Conservation (phyloP, 768 basidiomycete species). For the Lentinula edodes region DNA sequence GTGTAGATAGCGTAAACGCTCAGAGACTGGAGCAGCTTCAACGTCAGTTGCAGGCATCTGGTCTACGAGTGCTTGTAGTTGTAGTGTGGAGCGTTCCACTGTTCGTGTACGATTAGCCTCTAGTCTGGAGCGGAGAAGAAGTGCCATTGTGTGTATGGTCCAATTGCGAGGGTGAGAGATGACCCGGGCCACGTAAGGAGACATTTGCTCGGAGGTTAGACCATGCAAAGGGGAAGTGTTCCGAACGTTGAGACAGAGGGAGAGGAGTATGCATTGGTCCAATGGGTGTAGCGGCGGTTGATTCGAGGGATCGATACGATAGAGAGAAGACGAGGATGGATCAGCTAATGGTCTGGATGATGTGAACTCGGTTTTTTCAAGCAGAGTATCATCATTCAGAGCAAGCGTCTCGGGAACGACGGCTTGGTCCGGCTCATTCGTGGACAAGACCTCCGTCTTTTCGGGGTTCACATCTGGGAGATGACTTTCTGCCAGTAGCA, state of each 20-base stretch:
- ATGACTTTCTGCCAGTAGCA: constrained; percentile 87
- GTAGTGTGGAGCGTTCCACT: constrained; percentile 86
- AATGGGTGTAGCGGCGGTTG: constrained; percentile 89
- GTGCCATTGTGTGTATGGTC: constrained; percentile 95
- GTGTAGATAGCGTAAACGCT: constrained; percentile 79
- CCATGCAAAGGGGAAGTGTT: constrained; percentile 89
- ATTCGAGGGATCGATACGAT: constrained; percentile 72
- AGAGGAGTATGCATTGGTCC: constrained; percentile 89
- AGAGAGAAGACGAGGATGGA: constrained; percentile 36
- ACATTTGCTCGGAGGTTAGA: constrained; percentile 88
- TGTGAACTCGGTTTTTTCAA: constrained; percentile 92
- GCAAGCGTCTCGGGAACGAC: constrained; percentile 71
- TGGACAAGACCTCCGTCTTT: constrained; percentile 3
- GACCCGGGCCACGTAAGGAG: constrained; percentile 86
- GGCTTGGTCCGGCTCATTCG: constrained; percentile 7
- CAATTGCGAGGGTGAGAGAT: constrained; percentile 89
- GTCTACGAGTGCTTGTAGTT: constrained; percentile 92
- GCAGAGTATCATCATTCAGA: constrained; percentile 92
- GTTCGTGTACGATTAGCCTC: constrained; percentile 87
- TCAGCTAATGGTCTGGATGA: constrained; percentile 51
- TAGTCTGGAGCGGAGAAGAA: constrained; percentile 87
- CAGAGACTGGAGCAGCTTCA: constrained; percentile 34
- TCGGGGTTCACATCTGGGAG: constrained; percentile 27
- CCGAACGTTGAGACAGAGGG: constrained; percentile 84
- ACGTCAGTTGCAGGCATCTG: constrained; percentile 93